Base-by-base conservation (phyloP, 2,329 filamentous ascomycete species). In the Triangularia setosa region DNA sequence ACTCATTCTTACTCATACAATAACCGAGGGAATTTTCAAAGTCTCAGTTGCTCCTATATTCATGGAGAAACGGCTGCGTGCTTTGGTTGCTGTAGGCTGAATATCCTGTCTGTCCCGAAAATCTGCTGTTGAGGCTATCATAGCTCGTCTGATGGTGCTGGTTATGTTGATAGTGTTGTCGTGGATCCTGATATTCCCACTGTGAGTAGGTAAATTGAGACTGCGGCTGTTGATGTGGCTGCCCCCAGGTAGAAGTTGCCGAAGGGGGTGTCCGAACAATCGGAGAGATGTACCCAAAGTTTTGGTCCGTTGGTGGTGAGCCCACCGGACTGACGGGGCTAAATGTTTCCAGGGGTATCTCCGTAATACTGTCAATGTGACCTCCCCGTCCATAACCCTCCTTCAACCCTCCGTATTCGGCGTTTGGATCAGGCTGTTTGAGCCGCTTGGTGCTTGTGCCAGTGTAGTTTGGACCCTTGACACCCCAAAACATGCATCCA, bases 401-500 rank as follows among this genome's bases (percentile, higher is more conserved):
- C 8, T 60, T 58, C 40, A 21, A 60, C 4, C 73, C 67, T 24
- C 69, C 67, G 11, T 70, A 70, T 30, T 21, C 52, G 25, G 57
- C 52, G 2, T 35, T 61, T 27, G 66, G 62, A 28, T 65, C 30
- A 1, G 66, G 66, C 44, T 54, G 27, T 12, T 33, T 30, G 9
- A 70, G 65, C 18, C 55, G 44, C 16, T 62, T 25, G 21, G 68
- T 66, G 63, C 67, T 67, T 8, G 69, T 69, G 44, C 69, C 69
- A 1, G 69, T 68, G 1, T 62, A 64, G 25, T 65, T 56, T 12
- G 35, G 53, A 6, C 44, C 62, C 56, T 73, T 73, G 52, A 70
- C 67, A 25, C 72, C 72, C 71, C 71, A 73, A 56, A 72, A 73
- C 67, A 73, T 70, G 59, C 64, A 66, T 11, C 68, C 69, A 2